Conservation (phyloP, 202 grass and related monocot species). For the Digitaria exilis region DNA sequence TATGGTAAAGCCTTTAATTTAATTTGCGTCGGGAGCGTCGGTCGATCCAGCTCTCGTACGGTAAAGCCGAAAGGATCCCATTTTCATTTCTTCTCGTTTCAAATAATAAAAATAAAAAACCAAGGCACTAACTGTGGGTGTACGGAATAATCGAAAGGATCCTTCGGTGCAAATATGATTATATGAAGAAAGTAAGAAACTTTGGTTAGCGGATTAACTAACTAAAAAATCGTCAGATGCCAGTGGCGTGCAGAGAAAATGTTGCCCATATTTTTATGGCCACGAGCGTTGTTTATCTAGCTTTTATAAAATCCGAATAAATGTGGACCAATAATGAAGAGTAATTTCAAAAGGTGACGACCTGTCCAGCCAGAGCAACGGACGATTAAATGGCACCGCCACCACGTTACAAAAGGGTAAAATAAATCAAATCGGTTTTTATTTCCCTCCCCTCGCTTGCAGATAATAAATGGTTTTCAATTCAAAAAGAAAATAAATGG, state of each 20-base stretch:
- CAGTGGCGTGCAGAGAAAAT: neutral
- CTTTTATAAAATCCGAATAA: neutral
- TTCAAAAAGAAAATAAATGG: neutral
- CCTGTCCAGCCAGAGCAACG: constrained; percentile 6
- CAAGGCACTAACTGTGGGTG: neutral
- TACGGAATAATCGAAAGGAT: neutral
- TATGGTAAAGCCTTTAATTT: neutral
- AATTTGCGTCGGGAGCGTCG: neutral
- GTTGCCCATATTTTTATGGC: neutral
- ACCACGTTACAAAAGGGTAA: neutral
- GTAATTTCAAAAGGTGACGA: constrained; percentile 31
- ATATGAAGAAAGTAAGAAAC: neutral
- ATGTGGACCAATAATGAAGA: neutral
- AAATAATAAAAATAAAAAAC: neutral
- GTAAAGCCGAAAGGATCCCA: no score
- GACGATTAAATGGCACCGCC: neutral
- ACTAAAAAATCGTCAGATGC: neutral
- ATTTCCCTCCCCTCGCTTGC: neutral
- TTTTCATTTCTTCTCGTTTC: no score
- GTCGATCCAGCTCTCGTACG: neutral
- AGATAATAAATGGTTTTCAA: neutral
- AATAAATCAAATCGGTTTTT: neutral
- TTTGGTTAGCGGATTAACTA: neutral
- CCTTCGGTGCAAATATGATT: neutral
- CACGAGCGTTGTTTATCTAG: neutral